Conservation (phyloP, 805 yeast genomes). For the Suhomyces canberraensis region DNA sequence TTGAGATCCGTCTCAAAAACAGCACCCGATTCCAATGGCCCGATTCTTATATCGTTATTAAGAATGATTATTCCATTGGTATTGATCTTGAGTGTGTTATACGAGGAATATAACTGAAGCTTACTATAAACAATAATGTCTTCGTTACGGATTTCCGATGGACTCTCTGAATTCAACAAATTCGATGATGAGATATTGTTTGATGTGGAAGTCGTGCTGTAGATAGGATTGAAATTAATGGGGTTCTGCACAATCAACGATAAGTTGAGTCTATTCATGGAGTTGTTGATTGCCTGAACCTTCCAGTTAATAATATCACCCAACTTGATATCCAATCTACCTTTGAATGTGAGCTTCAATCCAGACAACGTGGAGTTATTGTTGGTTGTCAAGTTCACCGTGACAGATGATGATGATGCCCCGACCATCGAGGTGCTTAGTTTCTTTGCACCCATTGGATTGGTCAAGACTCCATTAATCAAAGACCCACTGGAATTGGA, state of each 20-base stretch:
- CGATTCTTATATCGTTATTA: slow-evolving; percentile 62
- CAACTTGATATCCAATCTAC: slow-evolving; percentile 55
- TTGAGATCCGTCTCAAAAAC: slow-evolving; percentile 62
- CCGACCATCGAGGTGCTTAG: background rate
- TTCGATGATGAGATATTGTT: slow-evolving; percentile 16
- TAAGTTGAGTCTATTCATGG: slow-evolving; percentile 48
- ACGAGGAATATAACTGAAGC: slow-evolving; percentile 25
- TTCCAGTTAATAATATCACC: slow-evolving; percentile 64
- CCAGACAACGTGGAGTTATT: slow-evolving; percentile 34
- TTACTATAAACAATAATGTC: slow-evolving; percentile 18
- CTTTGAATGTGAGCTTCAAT: slow-evolving; percentile 53
- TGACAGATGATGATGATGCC: slow-evolving; percentile 26
- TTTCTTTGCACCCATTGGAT: background rate
- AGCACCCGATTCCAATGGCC: slow-evolving; percentile 56
- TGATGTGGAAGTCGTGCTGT: slow-evolving; percentile 7
- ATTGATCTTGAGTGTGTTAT: slow-evolving; percentile 37
- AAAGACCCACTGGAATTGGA: slow-evolving; percentile 4
- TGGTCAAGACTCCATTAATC: slow-evolving; percentile 3
- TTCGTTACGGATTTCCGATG: slow-evolving; percentile 6
- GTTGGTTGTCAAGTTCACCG: slow-evolving; percentile 33
- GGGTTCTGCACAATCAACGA: slow-evolving; percentile 41
- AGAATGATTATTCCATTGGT: slow-evolving; percentile 60
- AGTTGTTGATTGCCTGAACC: slow-evolving; percentile 62
- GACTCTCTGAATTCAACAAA: slow-evolving; percentile 10
- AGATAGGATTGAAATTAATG: slow-evolving; percentile 22